A percentile compares a stretch with the other conserved stretches of the same genome.
These are phyloP conservation scores for Candida koratica DNA, from an alignment of 805 yeast species.

Conservation along the genomic window DNA sequence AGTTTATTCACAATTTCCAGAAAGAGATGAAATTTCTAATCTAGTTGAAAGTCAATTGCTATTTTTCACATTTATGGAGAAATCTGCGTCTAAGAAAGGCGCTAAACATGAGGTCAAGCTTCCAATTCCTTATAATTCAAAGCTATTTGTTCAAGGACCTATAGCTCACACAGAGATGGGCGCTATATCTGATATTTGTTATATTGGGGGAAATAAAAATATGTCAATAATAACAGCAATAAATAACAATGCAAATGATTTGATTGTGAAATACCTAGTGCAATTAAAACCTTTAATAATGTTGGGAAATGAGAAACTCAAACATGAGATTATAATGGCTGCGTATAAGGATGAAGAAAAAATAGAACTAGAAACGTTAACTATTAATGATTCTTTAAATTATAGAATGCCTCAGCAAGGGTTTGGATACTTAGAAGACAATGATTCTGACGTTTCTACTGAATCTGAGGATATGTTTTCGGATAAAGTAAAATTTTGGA, in stretches of 20 bases:
- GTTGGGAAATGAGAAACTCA: constrained; percentile 10
- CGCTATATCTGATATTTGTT: constrained; percentile 14
- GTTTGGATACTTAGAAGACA: constrained; percentile 26
- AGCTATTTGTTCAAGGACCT: constrained; percentile 26
- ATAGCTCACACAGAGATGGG: constrained; percentile 11
- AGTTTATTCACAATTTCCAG: background rate
- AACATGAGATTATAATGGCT: background rate
- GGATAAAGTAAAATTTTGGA: constrained; percentile 13
- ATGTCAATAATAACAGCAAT: constrained; percentile 17
- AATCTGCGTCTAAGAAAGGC: background rate
- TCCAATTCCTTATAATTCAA: background rate
- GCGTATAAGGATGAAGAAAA: background rate
- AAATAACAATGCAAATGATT: constrained; percentile 7
- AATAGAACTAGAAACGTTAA: background rate
- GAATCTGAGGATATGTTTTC: background rate
- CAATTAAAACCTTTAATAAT: constrained; percentile 29
- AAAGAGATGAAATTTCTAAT: constrained; percentile 4
- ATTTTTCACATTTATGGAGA: background rate
- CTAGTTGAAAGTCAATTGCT: constrained; percentile 3
- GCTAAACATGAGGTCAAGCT: background rate
- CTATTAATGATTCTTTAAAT: background rate
- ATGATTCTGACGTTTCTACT: constrained; percentile 11
- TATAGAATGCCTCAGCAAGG: constrained; percentile 20
- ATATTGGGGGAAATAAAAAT: constrained; percentile 14
- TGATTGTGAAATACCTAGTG: constrained; percentile 16